These are phyloP conservation scores for Debaryomyces sp. DNA, from an alignment of 1,139 yeast genomes.

Conservation along the genomic window DNA sequence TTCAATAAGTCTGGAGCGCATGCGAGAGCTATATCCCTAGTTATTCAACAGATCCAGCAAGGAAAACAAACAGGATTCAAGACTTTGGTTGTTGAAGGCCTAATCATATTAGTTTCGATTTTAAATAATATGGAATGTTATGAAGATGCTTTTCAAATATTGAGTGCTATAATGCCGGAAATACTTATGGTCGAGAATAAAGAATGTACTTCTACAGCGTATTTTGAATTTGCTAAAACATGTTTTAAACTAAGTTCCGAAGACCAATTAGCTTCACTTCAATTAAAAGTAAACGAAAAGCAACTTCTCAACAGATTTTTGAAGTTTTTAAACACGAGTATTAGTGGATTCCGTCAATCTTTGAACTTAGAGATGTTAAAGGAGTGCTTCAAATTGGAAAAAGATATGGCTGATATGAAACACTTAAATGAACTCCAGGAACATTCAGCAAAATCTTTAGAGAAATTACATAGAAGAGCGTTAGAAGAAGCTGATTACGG, in stretches of 20 bases:
- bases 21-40: conserved; percentile 43
- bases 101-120: conserved; percentile 39
- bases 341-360: conserved; percentile 45
- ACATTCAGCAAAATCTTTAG: conserved; percentile 38
- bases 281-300: conserved; percentile 10
- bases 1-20: conserved; percentile 39
- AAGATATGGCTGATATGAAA: conserved; percentile 32
- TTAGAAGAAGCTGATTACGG: conserved; percentile 36
- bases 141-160: conserved; percentile 39
- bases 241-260: conserved; percentile 20
- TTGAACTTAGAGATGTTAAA: conserved; percentile 30
- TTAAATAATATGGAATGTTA: conserved; percentile 36
- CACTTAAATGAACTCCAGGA: conserved; percentile 28
- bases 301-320: conserved; percentile 29
- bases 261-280: conserved; percentile 3
- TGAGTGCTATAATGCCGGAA: conserved; percentile 41
- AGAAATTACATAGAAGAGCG: conserved; percentile 29
- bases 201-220: conserved; percentile 38
- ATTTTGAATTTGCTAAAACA: conserved; percentile 37
- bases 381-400: conserved; percentile 35
- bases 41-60: conserved; percentile 46
- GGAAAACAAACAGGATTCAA: conserved; percentile 45
- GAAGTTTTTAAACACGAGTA: conserved; percentile 41
- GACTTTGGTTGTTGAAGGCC: conserved; percentile 42
- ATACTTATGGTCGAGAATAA: conserved; percentile 38